Conservation (phyloP, 2,329 filamentous ascomycete genomes). For the Aspergillus intermedius region DNA sequence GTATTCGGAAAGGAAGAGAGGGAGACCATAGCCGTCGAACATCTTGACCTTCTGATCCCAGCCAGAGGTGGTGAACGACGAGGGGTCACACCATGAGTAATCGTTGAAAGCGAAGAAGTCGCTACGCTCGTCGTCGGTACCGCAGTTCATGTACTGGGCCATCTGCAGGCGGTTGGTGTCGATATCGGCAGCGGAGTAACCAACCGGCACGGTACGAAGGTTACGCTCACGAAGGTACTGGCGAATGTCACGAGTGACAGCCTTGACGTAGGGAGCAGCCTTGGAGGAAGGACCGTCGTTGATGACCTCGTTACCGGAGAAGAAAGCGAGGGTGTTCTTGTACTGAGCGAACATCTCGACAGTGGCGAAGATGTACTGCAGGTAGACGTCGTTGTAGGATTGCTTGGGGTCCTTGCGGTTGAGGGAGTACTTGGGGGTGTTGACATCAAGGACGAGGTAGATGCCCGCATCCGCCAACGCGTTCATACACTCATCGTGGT, state of each 20-base stretch:
- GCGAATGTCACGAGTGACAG: slow-evolving; percentile 69
- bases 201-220: slow-evolving; percentile 64
- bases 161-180: slow-evolving; percentile 78
- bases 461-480: slow-evolving; percentile 75
- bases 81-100: slow-evolving; percentile 68
- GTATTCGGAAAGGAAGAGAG: slow-evolving; percentile 92
- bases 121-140: slow-evolving; percentile 70
- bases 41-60: slow-evolving; percentile 86
- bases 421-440: slow-evolving; percentile 83
- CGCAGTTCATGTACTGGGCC: slow-evolving; percentile 91
- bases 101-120: slow-evolving; percentile 91
- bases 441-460: slow-evolving; percentile 87
- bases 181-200: slow-evolving; percentile 70
- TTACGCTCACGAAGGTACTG: slow-evolving; percentile 59
- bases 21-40: slow-evolving; percentile 78
- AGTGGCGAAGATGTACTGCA: slow-evolving; percentile 80
- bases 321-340: slow-evolving; percentile 79
- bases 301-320: slow-evolving; percentile 76
- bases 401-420: slow-evolving; percentile 65
- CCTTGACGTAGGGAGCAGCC: slow-evolving; percentile 69
- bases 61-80: slow-evolving; percentile 68
- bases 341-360: slow-evolving; percentile 79
- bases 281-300: slow-evolving; percentile 61
- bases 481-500: slow-evolving; percentile 82
- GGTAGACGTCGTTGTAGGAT: slow-evolving; percentile 83